Evolutionary conservation across 345 rosid genomes (phyloP), one percentile per base, ranked within the genome.

Genomic region (Eucalyptus sp.): DNA sequence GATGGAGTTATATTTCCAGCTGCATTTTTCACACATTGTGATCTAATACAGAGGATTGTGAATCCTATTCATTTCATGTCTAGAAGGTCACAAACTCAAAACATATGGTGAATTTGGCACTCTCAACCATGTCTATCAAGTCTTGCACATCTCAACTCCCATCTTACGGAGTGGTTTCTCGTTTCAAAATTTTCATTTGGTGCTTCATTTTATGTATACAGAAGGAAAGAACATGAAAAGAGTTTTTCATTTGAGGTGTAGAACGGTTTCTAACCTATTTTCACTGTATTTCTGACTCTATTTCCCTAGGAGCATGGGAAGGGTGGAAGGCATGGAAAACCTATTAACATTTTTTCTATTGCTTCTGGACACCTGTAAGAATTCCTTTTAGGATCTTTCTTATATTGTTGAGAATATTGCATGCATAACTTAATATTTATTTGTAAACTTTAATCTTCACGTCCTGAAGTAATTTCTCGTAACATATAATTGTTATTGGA

Each of bases 311-410:
- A 92, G 90, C 93, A 91, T 90, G 92, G 92, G 87, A 97, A 93
- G 92, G 95, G 95, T 87, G 96, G 94, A 50, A 95, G 97, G 87
- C 95, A 89, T 87, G 99, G 99, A 92, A 95, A 93, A 92, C 93
- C 95, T 14, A 94, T 97, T 88, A 97, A 98, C 90, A 96, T 98
- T 50, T 98, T 97, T 88, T 98, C 99, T 86, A 91, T 98, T 86
- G 99, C 99, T 91, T 98, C 99, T 66, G 99, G 99, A 86, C 99
- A 98, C 93, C 93, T 98, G 99, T 98, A 95, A 98, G 98, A 90
- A 24, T 46, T 85, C 46, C 54, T 37, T 37, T 48, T 71, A 68
- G 20, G 43, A 29, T 86, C 41, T 86, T 50, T 86, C 10, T 68
- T 86, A 43, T 54, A 89, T 68, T 29, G 85, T 33, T 31, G 85